Evolutionary conservation across 768 basidiomycete species (phyloP), one percentile per base, ranked within the genome.

Genomic region (Naganishia vishniacii): DNA sequence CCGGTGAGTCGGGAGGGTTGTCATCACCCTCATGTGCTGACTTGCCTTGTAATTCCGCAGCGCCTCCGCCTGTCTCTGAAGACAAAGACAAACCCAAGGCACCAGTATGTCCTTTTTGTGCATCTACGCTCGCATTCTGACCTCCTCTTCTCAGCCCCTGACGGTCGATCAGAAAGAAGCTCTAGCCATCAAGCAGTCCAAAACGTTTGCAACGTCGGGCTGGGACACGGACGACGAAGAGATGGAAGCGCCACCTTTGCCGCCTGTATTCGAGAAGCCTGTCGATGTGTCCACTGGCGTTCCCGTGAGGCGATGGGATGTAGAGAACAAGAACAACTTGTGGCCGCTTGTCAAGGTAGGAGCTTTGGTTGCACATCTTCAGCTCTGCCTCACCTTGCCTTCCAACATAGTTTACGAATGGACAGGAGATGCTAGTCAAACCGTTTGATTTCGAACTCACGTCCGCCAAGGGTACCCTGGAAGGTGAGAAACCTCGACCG

Each of bases 361-460:
- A n/a, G n/a, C n/a, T n/a, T n/a, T n/a, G n/a, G n/a, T n/a, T n/a
- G n/a, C n/a, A n/a, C n/a, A n/a, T n/a, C n/a, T n/a, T n/a, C n/a
- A n/a, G n/a, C n/a, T n/a, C n/a, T n/a, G n/a, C n/a, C n/a, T n/a
- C n/a, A n/a, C n/a, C n/a, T n/a, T n/a, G n/a, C n/a, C n/a, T n/a
- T n/a, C n/a, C n/a, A n/a, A n/a, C n/a, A n/a, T n/a, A 79, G 45
- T 88, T 87, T 69, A 81, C 80, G 9, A 81, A 79, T 41, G 83
- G 82, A 6, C 73, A 70, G 26, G 77, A 74, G 45, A 61, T 82
- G 23, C 70, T 86, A 7, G 82, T 68, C 40, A 75, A 81, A 12
- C 86, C 86, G 15, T 73, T 79, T 5, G 81, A 84, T 26, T 89
- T 88, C 65, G 84, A 85, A 11, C 80, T 87, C 13, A 80, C 84